Percentiles rank a stretch among this genome's conserved stretches.
phyloP scores from a whole-genome alignment of 108 stramenopile genomes.

The Cyclotella baltica region DNA sequence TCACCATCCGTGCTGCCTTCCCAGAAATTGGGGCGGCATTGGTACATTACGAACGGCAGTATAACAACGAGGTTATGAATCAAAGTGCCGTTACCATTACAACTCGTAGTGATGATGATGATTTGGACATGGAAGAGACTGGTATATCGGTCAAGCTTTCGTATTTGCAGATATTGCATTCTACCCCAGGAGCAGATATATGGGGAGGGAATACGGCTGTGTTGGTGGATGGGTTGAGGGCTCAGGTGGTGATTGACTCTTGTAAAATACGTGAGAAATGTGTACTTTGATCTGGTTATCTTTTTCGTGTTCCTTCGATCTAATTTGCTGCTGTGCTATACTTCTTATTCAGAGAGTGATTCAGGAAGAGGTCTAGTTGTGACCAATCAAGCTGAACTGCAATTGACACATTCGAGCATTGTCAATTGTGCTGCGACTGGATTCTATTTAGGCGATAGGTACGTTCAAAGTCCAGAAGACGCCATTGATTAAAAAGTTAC shows the following conservation, averaged over 20 bases:
- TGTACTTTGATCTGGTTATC: too few relatives aligned
- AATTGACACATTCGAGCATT: constrained; percentile 29
- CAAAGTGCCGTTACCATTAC: constrained; percentile 21
- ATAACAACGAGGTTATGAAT: not conserved
- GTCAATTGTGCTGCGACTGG: constrained; percentile 57
- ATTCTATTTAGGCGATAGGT: constrained; percentile 51
- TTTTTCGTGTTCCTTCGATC: too few relatives aligned
- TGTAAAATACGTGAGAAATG: constrained; percentile 55
- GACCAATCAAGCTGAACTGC: constrained; percentile 39
- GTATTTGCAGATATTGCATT: constrained; percentile 28
- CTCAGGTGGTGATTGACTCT: constrained; percentile 34
- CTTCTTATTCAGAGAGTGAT: too few relatives aligned
- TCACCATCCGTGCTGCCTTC: constrained; percentile 37
- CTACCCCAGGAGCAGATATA: constrained; percentile 41
- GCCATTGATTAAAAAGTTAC: not conserved
- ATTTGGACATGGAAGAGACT: constrained; percentile 9
- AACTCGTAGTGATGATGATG: not conserved
- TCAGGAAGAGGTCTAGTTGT: constrained; percentile 55
- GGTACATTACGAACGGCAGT: constrained; percentile 16
- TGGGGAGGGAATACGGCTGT: constrained; percentile 54
- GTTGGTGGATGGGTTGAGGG: constrained; percentile 18
- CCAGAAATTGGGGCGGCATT: constrained; percentile 32
- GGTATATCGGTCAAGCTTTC: constrained; percentile 36
- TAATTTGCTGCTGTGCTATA: too few relatives aligned
- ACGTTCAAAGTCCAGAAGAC: not conserved